Conservation (phyloP, 768 basidiomycete genomes). For the Boletellus ananiceps region DNA sequence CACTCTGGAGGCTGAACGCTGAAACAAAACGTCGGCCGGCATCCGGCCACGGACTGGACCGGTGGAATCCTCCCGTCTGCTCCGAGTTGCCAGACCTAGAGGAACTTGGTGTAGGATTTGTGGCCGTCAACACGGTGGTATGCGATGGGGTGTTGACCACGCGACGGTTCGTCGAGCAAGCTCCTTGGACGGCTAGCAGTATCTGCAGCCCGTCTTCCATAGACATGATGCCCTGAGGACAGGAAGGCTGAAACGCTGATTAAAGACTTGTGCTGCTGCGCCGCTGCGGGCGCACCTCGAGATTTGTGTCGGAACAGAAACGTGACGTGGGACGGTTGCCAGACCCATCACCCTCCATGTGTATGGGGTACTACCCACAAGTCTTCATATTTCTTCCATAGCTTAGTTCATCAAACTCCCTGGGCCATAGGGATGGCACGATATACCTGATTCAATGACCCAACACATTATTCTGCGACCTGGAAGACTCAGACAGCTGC, state of each 20-base stretch:
- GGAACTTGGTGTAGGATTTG: too few relatives aligned
- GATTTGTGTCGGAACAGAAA: slow-evolving; percentile 66
- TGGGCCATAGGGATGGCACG: background rate
- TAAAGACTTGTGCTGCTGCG: background rate
- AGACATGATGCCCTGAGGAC: slow-evolving; percentile 47
- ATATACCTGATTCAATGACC: slow-evolving; percentile 48
- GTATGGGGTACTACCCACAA: slow-evolving; percentile 6
- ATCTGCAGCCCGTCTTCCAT: slow-evolving; percentile 22
- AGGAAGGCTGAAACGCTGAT: slow-evolving; percentile 40
- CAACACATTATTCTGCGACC: slow-evolving; percentile 36
- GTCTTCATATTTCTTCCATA: slow-evolving; percentile 40
- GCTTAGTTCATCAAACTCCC: slow-evolving; percentile 17
- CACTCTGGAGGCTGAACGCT: too few relatives aligned
- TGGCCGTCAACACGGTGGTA: background rate
- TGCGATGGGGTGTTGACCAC: slow-evolving; percentile 22
- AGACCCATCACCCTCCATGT: slow-evolving; percentile 54
- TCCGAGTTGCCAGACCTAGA: too few relatives aligned
- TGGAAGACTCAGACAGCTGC: slow-evolving; percentile 22
- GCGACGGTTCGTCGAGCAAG: slow-evolving; percentile 32
- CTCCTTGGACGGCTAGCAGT: slow-evolving; percentile 2
- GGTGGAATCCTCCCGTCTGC: background rate
- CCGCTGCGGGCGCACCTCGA: slow-evolving; percentile 35
- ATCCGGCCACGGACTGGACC: background rate
- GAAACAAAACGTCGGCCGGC: background rate
- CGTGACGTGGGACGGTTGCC: slow-evolving; percentile 48